Base-by-base conservation (phyloP, 352 stramenopile genomes). In the Phytophthora vignae region DNA sequence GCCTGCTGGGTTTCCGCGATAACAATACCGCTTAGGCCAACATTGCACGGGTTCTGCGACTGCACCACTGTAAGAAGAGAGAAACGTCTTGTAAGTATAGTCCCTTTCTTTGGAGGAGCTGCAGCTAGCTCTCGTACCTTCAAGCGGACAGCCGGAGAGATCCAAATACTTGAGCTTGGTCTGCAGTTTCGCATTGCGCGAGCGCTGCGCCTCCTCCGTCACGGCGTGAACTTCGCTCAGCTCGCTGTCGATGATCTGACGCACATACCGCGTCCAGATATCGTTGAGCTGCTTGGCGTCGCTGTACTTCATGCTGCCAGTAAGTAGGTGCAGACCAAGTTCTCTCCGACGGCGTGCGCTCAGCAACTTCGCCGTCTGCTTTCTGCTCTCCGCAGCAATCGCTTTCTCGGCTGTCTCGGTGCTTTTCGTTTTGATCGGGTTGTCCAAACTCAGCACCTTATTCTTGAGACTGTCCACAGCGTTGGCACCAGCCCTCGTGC, bases 391-490 rank as follows among this genome's bases (percentile, higher is more conserved):
- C 4, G 56, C 57, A 2, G 75, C 75, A 29, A 69, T 65, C 14
- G 68, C 69, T n/a, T 78, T 74, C 29, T 74, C 64, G 4, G 52
- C 56, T 33, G 76, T 84, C 10, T 70, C 53, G 7, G 71, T 64
- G 38, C 81, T 71, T 21, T 76, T 79, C 7, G 64, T 73, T 38
- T 86, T 90, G 21, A 92, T 71, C 1, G 87, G 87, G 29, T 94
- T 94, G 55, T 94, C 87, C 57, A 94, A 73, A 52, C 90, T 87
- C 63, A 94, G 60, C 49, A 93, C 82, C 70, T 94, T 94, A 76
- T 90, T 92, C 73, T 90, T 90, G 55, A 94, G 80, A 69, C 86
- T 87, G 21, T 86, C 76, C 17, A 82, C 73, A 44, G 77, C 70
- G 4, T 48, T 71, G 5, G 52, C 66, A 3, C 62, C 42, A 50